phyloP scores from a whole-genome alignment of 371 early-diverging fungal species.

The Syncephalis plumigaleata region DNA sequence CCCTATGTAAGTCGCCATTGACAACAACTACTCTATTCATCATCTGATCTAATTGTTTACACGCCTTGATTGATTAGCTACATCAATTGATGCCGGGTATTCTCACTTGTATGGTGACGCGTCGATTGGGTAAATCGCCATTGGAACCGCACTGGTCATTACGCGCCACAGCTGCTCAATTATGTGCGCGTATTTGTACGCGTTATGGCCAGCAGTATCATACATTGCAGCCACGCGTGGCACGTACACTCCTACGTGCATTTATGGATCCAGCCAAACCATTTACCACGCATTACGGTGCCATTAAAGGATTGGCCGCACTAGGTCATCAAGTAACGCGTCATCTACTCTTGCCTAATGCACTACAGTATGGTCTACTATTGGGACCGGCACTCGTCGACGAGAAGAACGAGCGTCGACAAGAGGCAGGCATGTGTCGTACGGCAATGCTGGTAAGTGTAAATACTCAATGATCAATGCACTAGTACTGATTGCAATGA shows the following conservation, averaged over 20 bases:
- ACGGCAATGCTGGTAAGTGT: neutral
- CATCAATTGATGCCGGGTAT: conserved; percentile 97
- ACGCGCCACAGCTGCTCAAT: conserved; percentile 53
- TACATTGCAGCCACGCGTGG: conserved; percentile 71
- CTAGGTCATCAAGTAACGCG: conserved; percentile 67
- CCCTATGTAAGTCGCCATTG: conserved; percentile 69
- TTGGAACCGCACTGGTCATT: conserved; percentile 68
- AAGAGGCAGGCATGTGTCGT: neutral
- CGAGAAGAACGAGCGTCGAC: no score
- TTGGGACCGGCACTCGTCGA: conserved; percentile 8
- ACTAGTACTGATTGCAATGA: no score
- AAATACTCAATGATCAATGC: no score
- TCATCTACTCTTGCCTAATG: conserved; percentile 58
- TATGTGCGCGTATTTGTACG: conserved; percentile 50
- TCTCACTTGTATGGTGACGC: conserved; percentile 88
- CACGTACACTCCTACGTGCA: conserved; percentile 72
- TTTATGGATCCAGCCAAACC: conserved; percentile 75
- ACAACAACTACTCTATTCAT: neutral
- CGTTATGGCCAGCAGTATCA: conserved; percentile 65
- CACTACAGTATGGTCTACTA: conserved; percentile 33
- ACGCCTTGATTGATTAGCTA: conserved; percentile 24
- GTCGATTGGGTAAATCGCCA: conserved; percentile 46
- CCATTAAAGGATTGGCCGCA: conserved; percentile 56
- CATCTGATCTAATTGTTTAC: neutral
- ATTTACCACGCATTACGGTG: conserved; percentile 74